Evolutionary conservation across 805 yeast genomes (phyloP).

Genomic region (Kodamaea leandrae): DNA sequence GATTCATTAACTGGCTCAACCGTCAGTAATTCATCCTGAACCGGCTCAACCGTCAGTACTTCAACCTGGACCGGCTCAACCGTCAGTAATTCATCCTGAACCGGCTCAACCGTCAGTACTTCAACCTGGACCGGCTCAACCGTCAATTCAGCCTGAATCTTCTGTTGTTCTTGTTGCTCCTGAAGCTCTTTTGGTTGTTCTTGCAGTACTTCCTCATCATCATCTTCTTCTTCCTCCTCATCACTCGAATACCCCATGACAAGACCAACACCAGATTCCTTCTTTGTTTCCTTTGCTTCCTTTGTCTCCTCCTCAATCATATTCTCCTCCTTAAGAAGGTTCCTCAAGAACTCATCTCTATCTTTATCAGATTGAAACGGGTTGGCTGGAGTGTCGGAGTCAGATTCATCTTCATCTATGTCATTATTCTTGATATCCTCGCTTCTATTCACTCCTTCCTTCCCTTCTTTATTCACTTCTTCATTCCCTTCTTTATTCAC

Average conservation of each 20-base stretch:
- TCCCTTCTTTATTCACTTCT: slow-evolving; percentile 9
- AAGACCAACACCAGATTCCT: slow-evolving; percentile 1
- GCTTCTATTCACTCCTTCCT: slow-evolving; percentile 9
- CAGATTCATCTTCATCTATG: slow-evolving; percentile 5
- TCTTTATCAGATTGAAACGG: background rate
- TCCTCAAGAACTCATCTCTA: slow-evolving; percentile 13
- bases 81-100: no score
- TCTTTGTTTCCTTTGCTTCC: slow-evolving; percentile 7
- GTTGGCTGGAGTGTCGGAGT: background rate
- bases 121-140: background rate
- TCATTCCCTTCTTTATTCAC: slow-evolving; percentile 7
- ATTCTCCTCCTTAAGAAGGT: slow-evolving; percentile 22
- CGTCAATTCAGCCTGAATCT: background rate
- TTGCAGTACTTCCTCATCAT: slow-evolving; percentile 5
- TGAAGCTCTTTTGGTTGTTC: background rate
- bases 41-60: no score
- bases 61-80: no score
- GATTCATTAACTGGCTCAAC: background rate
- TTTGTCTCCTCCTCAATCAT: slow-evolving; percentile 10
- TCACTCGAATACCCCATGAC: slow-evolving; percentile 1
- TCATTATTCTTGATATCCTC: slow-evolving; percentile 10
- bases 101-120: no score
- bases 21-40: no score
- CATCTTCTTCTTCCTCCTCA: slow-evolving; percentile 6
- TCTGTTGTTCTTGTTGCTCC: background rate